A percentile compares a stretch with the other conserved stretches of the same genome.
phyloP scores from a whole-genome alignment of 805 yeast genomes.

The Osmozyma mogii region DNA sequence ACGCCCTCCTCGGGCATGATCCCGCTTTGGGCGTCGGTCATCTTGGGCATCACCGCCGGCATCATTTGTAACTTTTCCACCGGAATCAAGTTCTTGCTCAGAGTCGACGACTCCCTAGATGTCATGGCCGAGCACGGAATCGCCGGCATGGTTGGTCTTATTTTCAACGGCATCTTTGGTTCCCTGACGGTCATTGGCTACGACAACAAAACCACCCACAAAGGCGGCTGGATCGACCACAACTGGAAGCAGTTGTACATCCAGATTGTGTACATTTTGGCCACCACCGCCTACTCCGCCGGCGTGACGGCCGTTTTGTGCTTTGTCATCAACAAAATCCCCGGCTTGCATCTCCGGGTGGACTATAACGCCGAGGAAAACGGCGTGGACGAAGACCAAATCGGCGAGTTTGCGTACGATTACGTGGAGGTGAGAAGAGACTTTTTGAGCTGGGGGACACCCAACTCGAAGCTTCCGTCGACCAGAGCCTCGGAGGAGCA shows the following conservation, averaged over 20 bases:
- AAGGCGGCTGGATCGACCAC: conserved; percentile 89
- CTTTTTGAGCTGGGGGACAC: conserved; percentile 59
- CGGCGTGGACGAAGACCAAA: conserved; percentile 94
- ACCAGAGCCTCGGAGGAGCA: no score
- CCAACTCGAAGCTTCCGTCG: no score
- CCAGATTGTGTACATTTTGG: conserved; percentile 77
- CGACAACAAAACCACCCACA: conserved; percentile 77
- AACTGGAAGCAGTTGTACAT: conserved; percentile 88
- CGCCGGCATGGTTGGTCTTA: conserved; percentile 84
- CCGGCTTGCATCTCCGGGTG: conserved; percentile 75
- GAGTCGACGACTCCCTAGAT: conserved; percentile 91
- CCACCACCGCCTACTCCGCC: conserved; percentile 65
- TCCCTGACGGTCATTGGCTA: conserved; percentile 84
- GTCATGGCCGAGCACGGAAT: conserved; percentile 97
- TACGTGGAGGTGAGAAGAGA: conserved; percentile 95
- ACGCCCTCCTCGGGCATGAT: conserved; percentile 92
- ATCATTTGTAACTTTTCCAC: conserved; percentile 85
- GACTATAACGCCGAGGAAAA: conserved; percentile 76
- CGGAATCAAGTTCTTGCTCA: conserved; percentile 69
- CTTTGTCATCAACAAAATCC: conserved; percentile 64
- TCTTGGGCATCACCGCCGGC: conserved; percentile 77
- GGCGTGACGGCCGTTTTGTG: conserved; percentile 76
- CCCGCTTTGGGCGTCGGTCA: conserved; percentile 84
- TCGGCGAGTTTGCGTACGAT: conserved; percentile 98
- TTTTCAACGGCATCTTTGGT: conserved; percentile 87